A percentile compares a stretch with the other conserved stretches of the same genome.
Conservation (phyloP, 192 early-diverging fungal genomes). For the Coemansia sp. region DNA sequence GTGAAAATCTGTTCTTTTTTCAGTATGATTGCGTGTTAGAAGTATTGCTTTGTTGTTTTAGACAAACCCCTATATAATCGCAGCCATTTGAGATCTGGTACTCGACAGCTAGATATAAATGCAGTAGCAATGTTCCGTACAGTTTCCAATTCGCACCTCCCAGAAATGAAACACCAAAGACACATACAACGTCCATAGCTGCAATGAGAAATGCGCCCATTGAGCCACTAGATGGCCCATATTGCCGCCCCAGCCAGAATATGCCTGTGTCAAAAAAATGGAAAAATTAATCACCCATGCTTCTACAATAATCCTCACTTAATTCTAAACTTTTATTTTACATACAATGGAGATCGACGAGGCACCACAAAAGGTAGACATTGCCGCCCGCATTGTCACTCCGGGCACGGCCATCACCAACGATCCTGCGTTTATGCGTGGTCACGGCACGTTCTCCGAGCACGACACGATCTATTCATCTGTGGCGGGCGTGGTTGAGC, state of each 20-base stretch:
- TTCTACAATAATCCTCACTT: not conserved
- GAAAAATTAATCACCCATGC: not conserved
- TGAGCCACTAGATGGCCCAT: not conserved
- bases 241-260: not conserved
- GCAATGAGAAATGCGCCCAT: not conserved
- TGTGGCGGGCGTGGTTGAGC: slow-evolving; percentile 88
- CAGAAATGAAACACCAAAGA: not conserved
- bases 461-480: slow-evolving; percentile 76
- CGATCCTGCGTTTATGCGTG: slow-evolving; percentile 57
- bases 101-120: not conserved
- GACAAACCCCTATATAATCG: too few species aligned
- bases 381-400: slow-evolving; percentile 46
- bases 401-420: slow-evolving; percentile 50
- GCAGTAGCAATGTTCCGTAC: not conserved
- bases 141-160: not conserved
- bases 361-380: slow-evolving; percentile 5
- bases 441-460: slow-evolving; percentile 88
- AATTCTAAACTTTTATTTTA: not conserved
- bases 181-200: not conserved
- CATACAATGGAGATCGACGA: slow-evolving; percentile 42
- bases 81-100: too few species aligned
- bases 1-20: too few species aligned
- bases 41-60: too few species aligned
- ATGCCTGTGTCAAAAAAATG: not conserved
- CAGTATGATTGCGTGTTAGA: too few species aligned